These are phyloP conservation scores for Hericium coralloides DNA, from an alignment of 768 basidiomycete genomes.

Conservation along the genomic window DNA sequence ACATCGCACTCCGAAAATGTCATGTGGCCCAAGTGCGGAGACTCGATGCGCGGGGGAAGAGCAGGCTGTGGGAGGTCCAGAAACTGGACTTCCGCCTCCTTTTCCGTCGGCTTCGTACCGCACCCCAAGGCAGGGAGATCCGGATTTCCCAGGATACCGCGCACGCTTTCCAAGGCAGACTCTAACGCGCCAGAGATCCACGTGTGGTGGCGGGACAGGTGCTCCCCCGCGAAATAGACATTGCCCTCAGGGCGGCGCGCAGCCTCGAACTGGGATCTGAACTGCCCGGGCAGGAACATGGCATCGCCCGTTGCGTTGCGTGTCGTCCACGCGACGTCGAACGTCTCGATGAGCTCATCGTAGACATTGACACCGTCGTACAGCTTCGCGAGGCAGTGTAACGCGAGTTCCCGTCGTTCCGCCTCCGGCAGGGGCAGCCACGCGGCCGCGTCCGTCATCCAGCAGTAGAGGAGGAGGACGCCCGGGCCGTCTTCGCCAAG, in stretches of 20 bases:
- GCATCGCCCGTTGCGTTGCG: slow-evolving; percentile 20
- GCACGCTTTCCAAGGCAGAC: slow-evolving; percentile 8
- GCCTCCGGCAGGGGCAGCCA: slow-evolving; percentile 14
- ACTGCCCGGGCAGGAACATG: slow-evolving; percentile 23
- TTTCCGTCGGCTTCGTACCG: too few species aligned
- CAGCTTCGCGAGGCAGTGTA: slow-evolving; percentile 16
- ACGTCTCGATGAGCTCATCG: slow-evolving; percentile 4
- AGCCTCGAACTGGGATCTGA: slow-evolving; percentile 14
- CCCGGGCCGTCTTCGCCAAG: slow-evolving; percentile 18
- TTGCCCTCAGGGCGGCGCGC: slow-evolving; percentile 16
- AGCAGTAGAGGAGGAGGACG: slow-evolving; percentile 20
- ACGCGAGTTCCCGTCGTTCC: slow-evolving; percentile 13
- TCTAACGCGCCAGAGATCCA: slow-evolving; percentile 22
- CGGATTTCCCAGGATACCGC: slow-evolving; percentile 10
- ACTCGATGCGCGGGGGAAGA: too few species aligned
- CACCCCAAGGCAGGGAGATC: neutral
- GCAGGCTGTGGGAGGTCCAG: too few species aligned
- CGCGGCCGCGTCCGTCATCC: slow-evolving; percentile 18
- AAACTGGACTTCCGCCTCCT: too few species aligned
- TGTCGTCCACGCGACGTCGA: slow-evolving; percentile 18
- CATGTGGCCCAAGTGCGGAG: too few species aligned
- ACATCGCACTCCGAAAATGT: too few species aligned
- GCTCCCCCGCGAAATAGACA: slow-evolving; percentile 21
- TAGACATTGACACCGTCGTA: slow-evolving; percentile 7
- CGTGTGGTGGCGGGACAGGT: slow-evolving; percentile 20